phyloP scores from a whole-genome alignment of 352 stramenopile species.

The Pythium phragmitis region DNA sequence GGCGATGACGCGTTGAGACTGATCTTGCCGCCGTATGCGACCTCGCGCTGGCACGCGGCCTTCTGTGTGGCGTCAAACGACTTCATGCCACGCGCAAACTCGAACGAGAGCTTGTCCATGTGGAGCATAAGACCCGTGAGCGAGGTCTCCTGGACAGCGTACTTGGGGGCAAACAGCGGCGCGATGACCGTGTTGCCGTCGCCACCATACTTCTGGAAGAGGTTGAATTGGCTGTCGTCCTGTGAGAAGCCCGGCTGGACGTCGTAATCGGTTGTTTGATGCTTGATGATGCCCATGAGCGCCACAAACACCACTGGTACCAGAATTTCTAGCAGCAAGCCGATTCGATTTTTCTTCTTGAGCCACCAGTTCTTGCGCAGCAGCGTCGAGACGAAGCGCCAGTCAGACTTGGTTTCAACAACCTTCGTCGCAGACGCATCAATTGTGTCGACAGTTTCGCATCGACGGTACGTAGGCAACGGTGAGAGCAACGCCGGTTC shows the following conservation, averaged over 20 bases:
- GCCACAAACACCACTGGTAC: constrained; percentile 60
- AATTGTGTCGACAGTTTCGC: not conserved
- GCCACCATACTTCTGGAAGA: constrained; percentile 39
- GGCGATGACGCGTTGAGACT: constrained; percentile 36
- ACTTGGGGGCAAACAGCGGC: constrained; percentile 31
- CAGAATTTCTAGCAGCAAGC: constrained; percentile 55
- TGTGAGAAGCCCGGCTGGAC: constrained; percentile 40
- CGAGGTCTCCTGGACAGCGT: constrained; percentile 55
- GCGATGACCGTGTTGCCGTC: constrained; percentile 39
- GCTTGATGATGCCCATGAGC: constrained; percentile 56
- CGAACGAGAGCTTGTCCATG: constrained; percentile 40
- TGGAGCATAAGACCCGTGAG: constrained; percentile 58
- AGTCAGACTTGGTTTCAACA: constrained; percentile 11
- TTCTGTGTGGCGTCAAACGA: constrained; percentile 14
- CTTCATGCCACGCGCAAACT: constrained; percentile 25
- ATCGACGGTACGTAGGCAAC: constrained; percentile 1
- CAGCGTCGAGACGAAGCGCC: constrained; percentile 53
- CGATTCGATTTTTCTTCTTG: constrained; percentile 60
- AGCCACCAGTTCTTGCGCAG: constrained; percentile 82
- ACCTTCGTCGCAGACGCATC: not conserved
- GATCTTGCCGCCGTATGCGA: constrained; percentile 36
- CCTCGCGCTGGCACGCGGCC: constrained; percentile 20
- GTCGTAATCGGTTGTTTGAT: constrained; percentile 31
- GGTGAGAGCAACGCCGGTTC: constrained; percentile 8
- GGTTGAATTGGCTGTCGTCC: constrained; percentile 34